These are phyloP conservation scores for Gamsiella multidivaricata DNA, from an alignment of 192 early-diverging fungal genomes.

Conservation along the genomic window DNA sequence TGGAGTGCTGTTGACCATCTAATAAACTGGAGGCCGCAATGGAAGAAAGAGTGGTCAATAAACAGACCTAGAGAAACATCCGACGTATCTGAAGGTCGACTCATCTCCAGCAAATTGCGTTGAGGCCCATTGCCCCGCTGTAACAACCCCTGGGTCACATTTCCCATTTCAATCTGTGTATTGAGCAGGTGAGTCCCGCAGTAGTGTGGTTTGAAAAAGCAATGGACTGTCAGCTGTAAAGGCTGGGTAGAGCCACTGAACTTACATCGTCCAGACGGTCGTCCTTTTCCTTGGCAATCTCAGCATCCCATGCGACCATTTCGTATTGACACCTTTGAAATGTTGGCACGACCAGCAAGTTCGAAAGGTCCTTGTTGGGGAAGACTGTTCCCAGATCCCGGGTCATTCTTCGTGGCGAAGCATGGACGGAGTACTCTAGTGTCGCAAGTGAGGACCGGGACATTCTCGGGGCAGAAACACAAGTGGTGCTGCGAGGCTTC, in stretches of 20 bases:
- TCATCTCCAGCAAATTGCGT: too few species aligned
- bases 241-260: conserved; percentile 3
- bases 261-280: conserved; percentile 78
- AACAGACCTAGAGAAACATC: not conserved
- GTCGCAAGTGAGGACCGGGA: conserved; percentile 29
- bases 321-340: conserved; percentile 82
- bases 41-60: not conserved
- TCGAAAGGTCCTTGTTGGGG: conserved; percentile 61
- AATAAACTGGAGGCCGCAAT: conserved; percentile 71
- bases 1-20: conserved; percentile 74
- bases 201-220: too few species aligned
- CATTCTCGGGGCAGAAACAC: conserved; percentile 20
- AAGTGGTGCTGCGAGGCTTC: conserved; percentile 11
- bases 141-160: too few species aligned
- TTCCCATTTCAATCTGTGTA: too few species aligned
- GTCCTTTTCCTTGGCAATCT: conserved; percentile 84
- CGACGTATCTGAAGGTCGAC: too few species aligned
- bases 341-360: conserved; percentile 81
- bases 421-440: conserved; percentile 64
- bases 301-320: conserved; percentile 77
- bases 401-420: conserved; percentile 61
- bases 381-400: conserved; percentile 82
- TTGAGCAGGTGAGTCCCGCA: too few species aligned
- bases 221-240: too few species aligned
- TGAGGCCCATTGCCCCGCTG: too few species aligned